These are phyloP conservation scores for Aspergillus nanangensis DNA, from an alignment of 495 filamentous ascomycete species.

Conservation along the genomic window DNA sequence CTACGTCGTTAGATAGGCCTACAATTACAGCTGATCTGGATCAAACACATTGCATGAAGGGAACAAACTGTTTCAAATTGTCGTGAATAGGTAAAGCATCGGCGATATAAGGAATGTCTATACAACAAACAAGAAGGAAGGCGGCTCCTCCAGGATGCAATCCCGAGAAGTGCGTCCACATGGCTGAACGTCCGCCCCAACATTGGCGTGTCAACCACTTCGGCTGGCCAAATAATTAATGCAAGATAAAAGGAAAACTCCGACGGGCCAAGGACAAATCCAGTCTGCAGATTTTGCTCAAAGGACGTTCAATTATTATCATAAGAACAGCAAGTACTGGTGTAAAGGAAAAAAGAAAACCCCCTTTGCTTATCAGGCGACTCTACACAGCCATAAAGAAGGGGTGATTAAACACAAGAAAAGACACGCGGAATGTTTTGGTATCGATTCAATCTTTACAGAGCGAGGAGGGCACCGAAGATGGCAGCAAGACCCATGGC, in stretches of 20 bases:
- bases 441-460: slow-evolving; percentile 31
- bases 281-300: slow-evolving; percentile 34
- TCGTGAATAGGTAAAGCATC: slow-evolving; percentile 9
- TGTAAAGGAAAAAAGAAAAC: slow-evolving; percentile 24
- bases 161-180: no score
- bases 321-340: slow-evolving; percentile 40
- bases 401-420: slow-evolving; percentile 18
- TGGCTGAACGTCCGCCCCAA: no score
- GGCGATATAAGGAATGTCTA: slow-evolving; percentile 21
- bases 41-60: no score
- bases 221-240: neutral
- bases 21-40: no score
- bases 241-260: neutral
- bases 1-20: no score
- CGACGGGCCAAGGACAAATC: slow-evolving; percentile 16
- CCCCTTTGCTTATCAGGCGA: slow-evolving; percentile 34
- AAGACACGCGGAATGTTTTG: slow-evolving; percentile 20
- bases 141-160: no score
- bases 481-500: slow-evolving; percentile 39
- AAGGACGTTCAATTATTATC: slow-evolving; percentile 45
- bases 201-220: neutral
- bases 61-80: neutral
- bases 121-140: slow-evolving; percentile 14
- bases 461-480: slow-evolving; percentile 38
- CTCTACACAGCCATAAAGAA: slow-evolving; percentile 26